Conservation (phyloP, 768 basidiomycete species). For the Podaxis sp. region DNA sequence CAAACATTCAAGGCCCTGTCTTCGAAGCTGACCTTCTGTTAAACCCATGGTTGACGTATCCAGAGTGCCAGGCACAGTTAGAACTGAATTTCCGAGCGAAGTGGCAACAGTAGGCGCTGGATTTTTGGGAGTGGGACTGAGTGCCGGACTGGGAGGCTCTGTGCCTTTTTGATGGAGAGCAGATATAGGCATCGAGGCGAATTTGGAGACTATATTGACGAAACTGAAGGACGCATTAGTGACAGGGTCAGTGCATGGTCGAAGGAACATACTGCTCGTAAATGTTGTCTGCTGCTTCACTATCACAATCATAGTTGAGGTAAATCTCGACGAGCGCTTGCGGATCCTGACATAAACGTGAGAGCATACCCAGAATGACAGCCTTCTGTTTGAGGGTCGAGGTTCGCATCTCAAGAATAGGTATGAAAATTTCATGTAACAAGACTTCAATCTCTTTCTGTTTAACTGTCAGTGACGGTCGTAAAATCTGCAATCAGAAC, state of each 20-base stretch:
- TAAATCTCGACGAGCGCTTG: slow-evolving; percentile 98
- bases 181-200: slow-evolving; percentile 62
- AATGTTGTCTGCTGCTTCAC: slow-evolving; percentile 92
- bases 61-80: slow-evolving; percentile 64
- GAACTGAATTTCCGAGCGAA: slow-evolving; percentile 63
- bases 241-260: background rate
- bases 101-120: background rate
- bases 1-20: slow-evolving; percentile 94
- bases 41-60: slow-evolving; percentile 68
- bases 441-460: slow-evolving; percentile 99
- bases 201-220: slow-evolving; percentile 95
- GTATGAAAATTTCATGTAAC: slow-evolving; percentile 98
- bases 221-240: slow-evolving; percentile 45
- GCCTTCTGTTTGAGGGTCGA: slow-evolving; percentile 95
- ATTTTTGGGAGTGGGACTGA: slow-evolving; percentile 56
- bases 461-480: background rate
- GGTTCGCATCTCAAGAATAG: slow-evolving; percentile 96
- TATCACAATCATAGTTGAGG: slow-evolving; percentile 98
- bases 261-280: slow-evolving; percentile 80
- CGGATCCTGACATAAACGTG: slow-evolving; percentile 89
- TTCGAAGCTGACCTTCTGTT: slow-evolving; percentile 80
- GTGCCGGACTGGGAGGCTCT: slow-evolving; percentile 63
- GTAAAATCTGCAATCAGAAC: slow-evolving; percentile 12
- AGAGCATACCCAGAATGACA: slow-evolving; percentile 85
- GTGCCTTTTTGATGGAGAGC: slow-evolving; percentile 45